These are phyloP conservation scores for Alternaria hordeiaustralica DNA, from an alignment of 2,329 filamentous ascomycete species.

Conservation along the genomic window DNA sequence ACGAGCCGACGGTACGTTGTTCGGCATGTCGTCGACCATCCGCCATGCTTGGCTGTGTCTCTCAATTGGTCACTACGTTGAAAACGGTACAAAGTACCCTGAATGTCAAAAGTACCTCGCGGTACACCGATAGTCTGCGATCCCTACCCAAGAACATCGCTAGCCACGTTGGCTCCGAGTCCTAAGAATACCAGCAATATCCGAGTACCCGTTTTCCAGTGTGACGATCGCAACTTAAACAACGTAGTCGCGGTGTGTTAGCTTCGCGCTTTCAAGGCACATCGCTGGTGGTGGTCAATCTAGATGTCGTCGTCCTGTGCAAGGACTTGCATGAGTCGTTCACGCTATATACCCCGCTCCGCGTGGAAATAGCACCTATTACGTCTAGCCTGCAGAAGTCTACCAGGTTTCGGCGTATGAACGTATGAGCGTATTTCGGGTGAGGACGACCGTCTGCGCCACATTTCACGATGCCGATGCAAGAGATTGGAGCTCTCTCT, in stretches of 20 bases:
- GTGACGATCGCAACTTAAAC: neutral
- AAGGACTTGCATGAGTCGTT: neutral
- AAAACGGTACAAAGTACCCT: neutral
- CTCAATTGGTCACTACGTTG: neutral
- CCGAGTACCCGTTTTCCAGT: neutral
- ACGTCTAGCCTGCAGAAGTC: neutral
- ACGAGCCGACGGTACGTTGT: constrained; percentile 6
- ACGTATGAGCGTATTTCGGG: neutral
- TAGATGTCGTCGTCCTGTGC: neutral
- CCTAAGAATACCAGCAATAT: neutral
- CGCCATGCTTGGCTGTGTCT: neutral
- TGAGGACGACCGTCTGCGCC: neutral
- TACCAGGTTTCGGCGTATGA: neutral
- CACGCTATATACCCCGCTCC: neutral
- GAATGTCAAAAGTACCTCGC: neutral
- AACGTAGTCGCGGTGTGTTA: neutral
- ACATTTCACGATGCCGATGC: neutral
- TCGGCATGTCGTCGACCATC: neutral
- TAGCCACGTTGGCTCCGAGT: neutral
- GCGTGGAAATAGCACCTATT: neutral
- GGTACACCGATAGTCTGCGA: neutral
- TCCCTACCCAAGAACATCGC: neutral
- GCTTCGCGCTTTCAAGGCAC: neutral
- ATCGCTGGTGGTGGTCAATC: neutral
- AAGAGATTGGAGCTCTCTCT: neutral